Conservation (phyloP, 2,329 filamentous ascomycete species). For the Dothideomycetes sp. region DNA sequence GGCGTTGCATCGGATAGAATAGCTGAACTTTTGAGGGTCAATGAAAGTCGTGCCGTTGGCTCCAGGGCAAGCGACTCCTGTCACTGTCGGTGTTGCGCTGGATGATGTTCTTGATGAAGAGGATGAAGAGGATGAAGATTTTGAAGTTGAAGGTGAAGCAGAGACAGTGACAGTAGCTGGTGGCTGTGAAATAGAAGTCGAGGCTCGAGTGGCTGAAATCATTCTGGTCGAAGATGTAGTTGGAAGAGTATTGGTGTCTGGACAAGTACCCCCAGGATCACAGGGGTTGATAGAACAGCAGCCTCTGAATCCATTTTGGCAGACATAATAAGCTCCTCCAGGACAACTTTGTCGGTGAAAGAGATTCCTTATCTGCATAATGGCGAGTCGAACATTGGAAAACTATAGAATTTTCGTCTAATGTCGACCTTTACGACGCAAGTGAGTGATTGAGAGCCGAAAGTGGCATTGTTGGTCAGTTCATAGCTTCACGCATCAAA, state of each 20-base stretch:
- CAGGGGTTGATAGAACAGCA: slow-evolving; percentile 23
- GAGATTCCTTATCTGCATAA: slow-evolving; percentile 4
- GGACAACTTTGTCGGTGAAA: slow-evolving; percentile 17
- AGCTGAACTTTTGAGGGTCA: slow-evolving; percentile 20
- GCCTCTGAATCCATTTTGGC: slow-evolving; percentile 21
- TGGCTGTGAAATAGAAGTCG: background rate
- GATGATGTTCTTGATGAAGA: slow-evolving; percentile 3
- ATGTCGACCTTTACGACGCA: background rate
- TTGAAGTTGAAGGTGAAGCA: background rate
- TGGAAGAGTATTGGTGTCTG: slow-evolving; percentile 11
- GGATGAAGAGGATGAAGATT: background rate
- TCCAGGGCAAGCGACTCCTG: slow-evolving; percentile 19
- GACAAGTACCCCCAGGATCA: slow-evolving; percentile 16
- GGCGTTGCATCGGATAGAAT: slow-evolving; percentile 22
- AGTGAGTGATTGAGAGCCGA: background rate
- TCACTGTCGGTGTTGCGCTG: slow-evolving; percentile 8
- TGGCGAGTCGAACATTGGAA: background rate
- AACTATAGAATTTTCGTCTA: too few species aligned
- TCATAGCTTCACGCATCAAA: background rate
- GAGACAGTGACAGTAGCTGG: background rate
- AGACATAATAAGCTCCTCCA: slow-evolving; percentile 18
- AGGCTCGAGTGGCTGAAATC: background rate
- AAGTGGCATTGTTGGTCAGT: background rate
- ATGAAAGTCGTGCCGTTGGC: slow-evolving; percentile 19
- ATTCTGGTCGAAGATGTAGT: background rate